Evolutionary conservation across 1,284 basidiomycete species (phyloP), one percentile per base, ranked within the genome.

Genomic region (Ganoderma lingzhi): DNA sequence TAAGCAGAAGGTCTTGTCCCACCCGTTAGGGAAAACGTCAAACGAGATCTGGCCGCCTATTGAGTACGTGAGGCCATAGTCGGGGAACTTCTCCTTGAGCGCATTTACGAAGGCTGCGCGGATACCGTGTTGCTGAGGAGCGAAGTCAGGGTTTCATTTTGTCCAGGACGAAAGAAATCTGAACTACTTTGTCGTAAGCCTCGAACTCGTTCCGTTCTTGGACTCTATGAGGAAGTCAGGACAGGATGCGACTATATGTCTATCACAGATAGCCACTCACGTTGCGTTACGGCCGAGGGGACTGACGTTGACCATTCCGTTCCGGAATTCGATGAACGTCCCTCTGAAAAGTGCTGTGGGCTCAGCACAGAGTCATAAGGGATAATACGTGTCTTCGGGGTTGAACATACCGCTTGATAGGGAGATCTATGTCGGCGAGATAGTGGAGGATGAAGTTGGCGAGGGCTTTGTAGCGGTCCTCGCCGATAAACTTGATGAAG

Each of bases 21-120:
- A 99, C 32, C 97, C 94, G 62, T 85, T 82, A 15, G 96, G 96
- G 84, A 98, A 98, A 68, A 98, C 84, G 77, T 99, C 98, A 79
- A 99, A 99, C 12, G 95, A 97, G 76, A 99, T 97, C 83, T 98
- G 90, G 19, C 97, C 98, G 64, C 97, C 97, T 72, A 99, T 97
- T n/a, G 96, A 88, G 81, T 86, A 99, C 0, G 95, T 98, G 65
- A 99, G 84, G 64, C 89, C 90, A 76, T 95, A 95, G 78, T 97
- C 92, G 28, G 90, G 79, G 81, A 99, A 98, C 77, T 94, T 91
- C 76, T 94, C 88, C 79, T 89, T 85, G 66, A 99, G 87, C 23
- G 86, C 87, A 64, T 93, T 86, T 72, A 99, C 90, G 80, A 99
- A 94, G 10, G 85, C 86, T 41, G 84, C 84, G 71, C 97, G 91